phyloP scores from a whole-genome alignment of 2,329 filamentous ascomycete genomes.

The Colletotrichum orbiculare region DNA sequence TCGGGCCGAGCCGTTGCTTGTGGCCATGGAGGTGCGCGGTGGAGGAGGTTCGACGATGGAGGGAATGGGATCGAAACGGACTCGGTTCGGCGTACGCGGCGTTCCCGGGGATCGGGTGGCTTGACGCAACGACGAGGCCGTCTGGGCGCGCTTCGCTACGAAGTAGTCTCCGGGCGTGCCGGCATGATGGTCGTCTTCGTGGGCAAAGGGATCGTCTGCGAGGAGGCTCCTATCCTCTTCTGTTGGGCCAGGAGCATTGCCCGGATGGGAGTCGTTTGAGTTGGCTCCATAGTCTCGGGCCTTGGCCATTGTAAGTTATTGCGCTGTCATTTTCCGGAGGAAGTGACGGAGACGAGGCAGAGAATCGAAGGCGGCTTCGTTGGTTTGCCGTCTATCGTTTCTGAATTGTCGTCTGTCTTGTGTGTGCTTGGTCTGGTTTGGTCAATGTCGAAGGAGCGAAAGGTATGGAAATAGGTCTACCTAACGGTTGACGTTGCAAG shows the following conservation, averaged over 20 bases:
- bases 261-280: slow-evolving; percentile 35
- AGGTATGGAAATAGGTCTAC: slow-evolving; percentile 8
- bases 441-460: not conserved
- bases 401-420: not conserved
- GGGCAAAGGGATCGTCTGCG: slow-evolving; percentile 37
- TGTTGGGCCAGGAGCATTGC: slow-evolving; percentile 26
- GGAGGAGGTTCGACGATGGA: slow-evolving; percentile 49
- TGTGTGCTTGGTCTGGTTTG: not conserved
- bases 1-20: slow-evolving; percentile 31
- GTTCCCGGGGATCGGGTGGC: slow-evolving; percentile 48
- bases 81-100: slow-evolving; percentile 75
- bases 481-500: slow-evolving; percentile 33
- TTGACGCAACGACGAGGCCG: slow-evolving; percentile 23
- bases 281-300: slow-evolving; percentile 37
- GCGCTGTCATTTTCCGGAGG: slow-evolving; percentile 37
- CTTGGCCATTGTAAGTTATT: slow-evolving; percentile 40
- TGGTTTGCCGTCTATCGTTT: slow-evolving; percentile 6
- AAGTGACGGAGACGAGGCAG: not conserved
- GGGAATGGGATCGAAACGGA: slow-evolving; percentile 75
- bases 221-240: slow-evolving; percentile 41
- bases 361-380: not conserved
- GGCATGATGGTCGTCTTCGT: slow-evolving; percentile 32
- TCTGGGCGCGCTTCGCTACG: slow-evolving; percentile 16
- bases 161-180: slow-evolving; percentile 29
- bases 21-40: slow-evolving; percentile 30